Percentiles rank a stretch among this genome's conserved stretches.
Conservation (phyloP, 2,329 filamentous ascomycete genomes). For the Saccharata proteae region DNA sequence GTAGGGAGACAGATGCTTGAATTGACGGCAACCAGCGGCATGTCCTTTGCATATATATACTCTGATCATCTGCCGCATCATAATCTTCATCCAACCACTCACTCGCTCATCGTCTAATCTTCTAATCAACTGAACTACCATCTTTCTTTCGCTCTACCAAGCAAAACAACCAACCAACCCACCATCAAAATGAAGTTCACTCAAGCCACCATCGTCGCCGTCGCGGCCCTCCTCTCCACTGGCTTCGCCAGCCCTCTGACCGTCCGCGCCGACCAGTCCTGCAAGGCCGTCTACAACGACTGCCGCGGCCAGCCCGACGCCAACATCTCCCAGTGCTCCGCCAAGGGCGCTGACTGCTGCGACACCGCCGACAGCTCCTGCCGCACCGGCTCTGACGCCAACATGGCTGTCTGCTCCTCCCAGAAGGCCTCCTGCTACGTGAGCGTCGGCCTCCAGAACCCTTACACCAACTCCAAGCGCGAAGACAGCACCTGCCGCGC, state of each 20-base stretch:
- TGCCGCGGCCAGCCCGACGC: constrained; percentile 6
- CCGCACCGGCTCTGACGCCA: neutral
- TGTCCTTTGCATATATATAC: no score
- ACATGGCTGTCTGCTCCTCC: neutral
- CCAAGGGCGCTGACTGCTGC: neutral
- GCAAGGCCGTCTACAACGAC: constrained; percentile 1
- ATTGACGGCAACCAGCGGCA: no score
- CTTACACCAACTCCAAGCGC: constrained; percentile 1
- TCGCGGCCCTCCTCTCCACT: constrained; percentile 6
- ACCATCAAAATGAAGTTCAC: constrained; percentile 7
- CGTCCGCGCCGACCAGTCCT: no score
- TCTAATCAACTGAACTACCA: no score
- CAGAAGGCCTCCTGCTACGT: neutral
- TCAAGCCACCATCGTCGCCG: constrained; percentile 8
- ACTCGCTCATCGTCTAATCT: no score
- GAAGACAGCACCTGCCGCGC: neutral
- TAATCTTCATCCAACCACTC: no score
- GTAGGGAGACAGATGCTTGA: no score
- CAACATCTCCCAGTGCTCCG: constrained; percentile 1
- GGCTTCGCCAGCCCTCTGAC: constrained; percentile 4
- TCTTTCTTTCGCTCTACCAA: no score
- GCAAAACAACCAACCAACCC: no score
- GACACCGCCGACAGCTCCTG: neutral
- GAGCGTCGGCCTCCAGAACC: constrained; percentile 1
- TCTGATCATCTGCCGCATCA: no score